These are phyloP conservation scores for Saccharomycopsis vini DNA, from an alignment of 805 yeast genomes.

Conservation along the genomic window DNA sequence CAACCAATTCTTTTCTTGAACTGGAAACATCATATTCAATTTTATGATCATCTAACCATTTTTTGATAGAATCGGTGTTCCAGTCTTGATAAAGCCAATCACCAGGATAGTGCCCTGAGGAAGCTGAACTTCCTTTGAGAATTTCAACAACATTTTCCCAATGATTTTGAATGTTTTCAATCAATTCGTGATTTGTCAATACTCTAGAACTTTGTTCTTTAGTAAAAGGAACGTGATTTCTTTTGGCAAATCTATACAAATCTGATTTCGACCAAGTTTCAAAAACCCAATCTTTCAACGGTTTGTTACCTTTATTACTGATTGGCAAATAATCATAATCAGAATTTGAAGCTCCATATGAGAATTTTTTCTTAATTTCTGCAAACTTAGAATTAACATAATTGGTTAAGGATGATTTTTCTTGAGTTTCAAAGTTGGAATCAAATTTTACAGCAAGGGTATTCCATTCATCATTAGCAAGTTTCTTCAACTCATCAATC, in stretches of 20 bases:
- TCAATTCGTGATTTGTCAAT: conserved; percentile 28
- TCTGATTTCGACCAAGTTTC: conserved; percentile 35
- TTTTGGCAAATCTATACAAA: conserved; percentile 28
- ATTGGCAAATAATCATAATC: neutral
- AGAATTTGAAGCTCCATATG: too few relatives aligned
- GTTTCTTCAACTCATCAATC: neutral
- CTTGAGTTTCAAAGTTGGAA: neutral
- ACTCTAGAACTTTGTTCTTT: conserved; percentile 3
- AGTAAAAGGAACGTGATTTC: conserved; percentile 26
- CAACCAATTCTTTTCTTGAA: conserved; percentile 38
- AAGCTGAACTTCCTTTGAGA: conserved; percentile 25
- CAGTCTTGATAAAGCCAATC: conserved; percentile 46
- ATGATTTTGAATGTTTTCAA: conserved; percentile 29
- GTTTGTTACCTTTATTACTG: neutral
- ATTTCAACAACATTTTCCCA: conserved; percentile 36
- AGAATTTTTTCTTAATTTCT: too few relatives aligned
- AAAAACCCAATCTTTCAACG: conserved; percentile 36
- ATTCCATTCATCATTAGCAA: neutral
- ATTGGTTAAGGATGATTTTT: neutral
- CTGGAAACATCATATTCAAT: conserved; percentile 29
- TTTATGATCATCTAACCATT: conserved; percentile 41
- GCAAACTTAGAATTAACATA: neutral
- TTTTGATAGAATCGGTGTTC: conserved; percentile 39
- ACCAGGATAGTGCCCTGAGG: conserved; percentile 40
- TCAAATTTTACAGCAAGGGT: too few relatives aligned